Evolutionary conservation across 225 moss, liverwort and hornwort species (phyloP).

Genomic region (Physcomitrium patens): DNA sequence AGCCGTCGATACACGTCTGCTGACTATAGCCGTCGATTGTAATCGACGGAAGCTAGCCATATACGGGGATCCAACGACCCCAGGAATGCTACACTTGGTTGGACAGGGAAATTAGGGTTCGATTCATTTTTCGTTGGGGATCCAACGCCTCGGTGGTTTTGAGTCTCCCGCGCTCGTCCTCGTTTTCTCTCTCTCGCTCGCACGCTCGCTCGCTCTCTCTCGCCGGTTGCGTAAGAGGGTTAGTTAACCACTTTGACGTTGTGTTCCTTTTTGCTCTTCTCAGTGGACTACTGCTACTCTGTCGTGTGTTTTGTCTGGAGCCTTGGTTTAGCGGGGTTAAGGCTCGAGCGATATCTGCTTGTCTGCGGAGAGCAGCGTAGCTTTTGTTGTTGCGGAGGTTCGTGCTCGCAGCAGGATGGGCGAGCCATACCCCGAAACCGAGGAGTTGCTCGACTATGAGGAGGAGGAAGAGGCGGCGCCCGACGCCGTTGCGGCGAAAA

Average conservation of each 20-base stretch:
- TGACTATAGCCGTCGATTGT: not conserved
- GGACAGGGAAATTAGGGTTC: slow-evolving; percentile 37
- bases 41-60: not conserved
- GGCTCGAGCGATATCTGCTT: not conserved
- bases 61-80: slow-evolving; percentile 33
- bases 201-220: not conserved
- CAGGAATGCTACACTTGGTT: slow-evolving; percentile 3
- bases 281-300: no score
- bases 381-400: slow-evolving; percentile 26
- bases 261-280: not conserved
- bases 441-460: slow-evolving; percentile 81
- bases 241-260: slow-evolving; percentile 4
- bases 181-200: not conserved
- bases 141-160: not conserved
- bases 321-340: slow-evolving; percentile 7
- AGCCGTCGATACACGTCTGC: not conserved
- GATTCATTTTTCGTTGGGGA: slow-evolving; percentile 19
- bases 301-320: not conserved
- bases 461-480: slow-evolving; percentile 81
- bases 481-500: slow-evolving; percentile 68
- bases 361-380: slow-evolving; percentile 1
- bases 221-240: slow-evolving; percentile 28
- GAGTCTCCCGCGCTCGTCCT: not conserved
- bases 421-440: slow-evolving; percentile 65
- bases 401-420: slow-evolving; percentile 43